Base-by-base conservation (phyloP, 1,284 basidiomycete species). In the Meripilus lineatus region DNA sequence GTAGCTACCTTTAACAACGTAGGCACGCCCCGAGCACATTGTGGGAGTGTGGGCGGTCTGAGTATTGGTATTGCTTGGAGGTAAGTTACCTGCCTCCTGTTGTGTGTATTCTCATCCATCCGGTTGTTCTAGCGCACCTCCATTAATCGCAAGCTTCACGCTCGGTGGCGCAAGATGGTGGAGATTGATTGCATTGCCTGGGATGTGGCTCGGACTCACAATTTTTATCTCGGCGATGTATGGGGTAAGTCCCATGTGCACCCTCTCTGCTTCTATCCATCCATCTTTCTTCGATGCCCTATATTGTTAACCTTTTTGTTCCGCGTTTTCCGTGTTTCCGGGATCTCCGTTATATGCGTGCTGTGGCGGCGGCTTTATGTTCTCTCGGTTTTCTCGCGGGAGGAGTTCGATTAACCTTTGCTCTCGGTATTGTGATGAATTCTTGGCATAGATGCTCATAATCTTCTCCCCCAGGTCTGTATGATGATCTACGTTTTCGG, bases 401-500 rank as follows among this genome's bases (percentile, higher is more conserved):
- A n/a, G n/a, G n/a, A n/a, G n/a, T n/a, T n/a, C n/a, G n/a, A n/a
- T n/a, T n/a, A n/a, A n/a, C n/a, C n/a, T n/a, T n/a, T n/a, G n/a
- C n/a, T n/a, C n/a, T n/a, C n/a, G n/a, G n/a, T n/a, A n/a, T n/a
- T n/a, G n/a, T n/a, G n/a, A n/a, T n/a, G n/a, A n/a, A n/a, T n/a
- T n/a, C n/a, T n/a, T n/a, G n/a, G n/a, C n/a, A n/a, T n/a, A n/a
- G n/a, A n/a, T n/a, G n/a, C n/a, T n/a, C n/a, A n/a, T n/a, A n/a
- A n/a, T n/a, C n/a, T n/a, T n/a, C n/a, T n/a, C n/a, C n/a, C n/a
- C 3, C 42, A 58, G 63, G 59, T 68, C 24, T 68, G 65, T 52
- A 73, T 89, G 49, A 84, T 85, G 59, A 78, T 89, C 11, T 89
- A 87, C 58, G 56, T 89, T 20, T 87, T 89, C 55, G 86, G 86